Base-by-base conservation (phyloP, 2,329 filamentous ascomycete species). In the Fusarium avenaceum region DNA sequence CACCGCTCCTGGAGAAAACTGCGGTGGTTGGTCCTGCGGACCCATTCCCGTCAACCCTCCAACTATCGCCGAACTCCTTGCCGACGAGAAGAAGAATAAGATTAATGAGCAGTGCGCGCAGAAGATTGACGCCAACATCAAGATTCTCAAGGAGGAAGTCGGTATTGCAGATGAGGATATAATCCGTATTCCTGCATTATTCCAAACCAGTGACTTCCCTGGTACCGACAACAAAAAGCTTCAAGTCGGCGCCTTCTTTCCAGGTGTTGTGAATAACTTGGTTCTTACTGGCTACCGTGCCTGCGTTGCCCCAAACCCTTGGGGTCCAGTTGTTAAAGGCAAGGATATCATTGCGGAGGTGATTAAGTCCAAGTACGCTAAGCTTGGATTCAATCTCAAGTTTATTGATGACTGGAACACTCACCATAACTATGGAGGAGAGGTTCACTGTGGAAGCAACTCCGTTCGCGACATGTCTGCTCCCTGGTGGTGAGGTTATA, bases 391-490 rank as follows among this genome's bases (percentile, higher is more conserved):
- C 15, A 45, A 39, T 6, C 2, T 61, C 10, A 19, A 32, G 4
- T 50, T 57, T 20, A 44, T 60, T 2, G 57, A 60, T 14, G 52
- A 40, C 4, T 60, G 52, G 39, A 6, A 30, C 1, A 35, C 39
- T 4, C 39, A 60, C 22, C 45, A 60, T 14, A 9, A 26, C 6
- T 17, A 6, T 20, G 45, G 45, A 8, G 45, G 54, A 13, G 39
- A 57, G 30, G 39, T 60, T 22, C 57, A 60, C 13, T 60, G 52
- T 5, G 52, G 26, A 1, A 49, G 26, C 0, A 61, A 61, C n/a
- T 32, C 45, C 1, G 7, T 45, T 19, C 38, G 57, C 11, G n/a
- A 40, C 20, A 39, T 57, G 39, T 24, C 44, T 38, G 15, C 7
- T 15, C 1, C 1, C 8, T 60, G 51, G 57, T 56, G 57, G 49